Conservation (phyloP, 768 basidiomycete species). For the Phlegmacium glaucopus region DNA sequence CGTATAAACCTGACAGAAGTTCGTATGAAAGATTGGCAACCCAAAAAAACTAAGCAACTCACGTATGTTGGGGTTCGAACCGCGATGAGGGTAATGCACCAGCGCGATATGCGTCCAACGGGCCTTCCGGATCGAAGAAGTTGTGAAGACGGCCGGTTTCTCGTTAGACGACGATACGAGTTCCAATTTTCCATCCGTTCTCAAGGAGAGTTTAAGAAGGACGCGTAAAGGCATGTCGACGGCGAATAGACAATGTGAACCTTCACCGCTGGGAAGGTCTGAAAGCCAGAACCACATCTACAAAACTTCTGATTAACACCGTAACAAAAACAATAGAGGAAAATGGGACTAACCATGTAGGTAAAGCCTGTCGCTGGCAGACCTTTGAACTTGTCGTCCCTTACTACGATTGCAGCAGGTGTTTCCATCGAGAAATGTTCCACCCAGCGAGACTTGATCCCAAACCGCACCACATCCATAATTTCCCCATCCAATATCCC, state of each 20-base stretch:
- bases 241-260: constrained; percentile 36
- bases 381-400: constrained; percentile 49
- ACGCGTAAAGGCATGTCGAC: constrained; percentile 23
- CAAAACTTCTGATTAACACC: background rate
- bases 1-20: constrained; percentile 53
- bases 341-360: constrained; percentile 51
- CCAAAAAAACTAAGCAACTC: constrained; percentile 19
- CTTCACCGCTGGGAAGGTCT: constrained; percentile 27
- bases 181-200: constrained; percentile 54
- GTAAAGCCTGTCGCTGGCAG: constrained; percentile 50
- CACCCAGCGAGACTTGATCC: constrained; percentile 76
- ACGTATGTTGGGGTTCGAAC: constrained; percentile 60
- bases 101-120: constrained; percentile 75
- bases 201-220: constrained; percentile 24
- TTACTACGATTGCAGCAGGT: constrained; percentile 41
- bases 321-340: background rate
- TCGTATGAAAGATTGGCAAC: background rate
- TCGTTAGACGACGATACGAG: constrained; percentile 5
- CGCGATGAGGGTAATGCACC: constrained; percentile 59
- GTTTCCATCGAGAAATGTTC: constrained; percentile 72
- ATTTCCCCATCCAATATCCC: constrained; percentile 58
- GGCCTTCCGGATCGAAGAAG: constrained; percentile 44
- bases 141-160: constrained; percentile 31
- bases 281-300: constrained; percentile 53
- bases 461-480: constrained; percentile 65